phyloP scores from a whole-genome alignment of 2,329 filamentous ascomycete genomes.

The Grosmannia serpens region DNA sequence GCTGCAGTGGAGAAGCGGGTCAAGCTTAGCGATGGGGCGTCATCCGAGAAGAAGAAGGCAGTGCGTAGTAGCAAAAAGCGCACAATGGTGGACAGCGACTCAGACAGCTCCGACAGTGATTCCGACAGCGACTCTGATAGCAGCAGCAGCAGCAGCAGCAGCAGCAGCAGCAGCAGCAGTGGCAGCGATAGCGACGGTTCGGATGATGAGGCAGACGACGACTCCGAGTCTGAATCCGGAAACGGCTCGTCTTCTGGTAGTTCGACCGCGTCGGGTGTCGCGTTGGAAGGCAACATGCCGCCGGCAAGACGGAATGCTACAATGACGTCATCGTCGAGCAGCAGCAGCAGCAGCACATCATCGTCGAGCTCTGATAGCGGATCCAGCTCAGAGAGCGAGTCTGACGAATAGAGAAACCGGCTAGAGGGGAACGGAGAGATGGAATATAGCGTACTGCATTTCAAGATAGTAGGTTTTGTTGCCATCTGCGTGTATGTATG shows the following conservation, averaged over 20 bases:
- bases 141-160: conserved; percentile 9
- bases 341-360: conserved; percentile 2
- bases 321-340: conserved; percentile 6
- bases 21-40: conserved; percentile 33
- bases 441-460: background rate
- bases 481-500: too few relatives aligned
- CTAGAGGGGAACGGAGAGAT: background rate
- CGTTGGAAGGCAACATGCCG: background rate
- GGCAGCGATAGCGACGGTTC: conserved; percentile 21
- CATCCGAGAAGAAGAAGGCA: conserved; percentile 31
- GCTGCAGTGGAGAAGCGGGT: conserved; percentile 24
- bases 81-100: conserved; percentile 25
- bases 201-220: conserved; percentile 11
- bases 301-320: conserved; percentile 11
- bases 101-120: conserved; percentile 19
- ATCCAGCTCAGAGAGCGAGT: background rate
- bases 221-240: background rate
- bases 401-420: background rate
- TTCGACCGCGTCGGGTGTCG: background rate
- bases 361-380: conserved; percentile 6
- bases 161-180: conserved; percentile 7
- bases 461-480: too few relatives aligned
- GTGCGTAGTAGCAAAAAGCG: conserved; percentile 38
- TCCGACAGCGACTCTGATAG: conserved; percentile 18
- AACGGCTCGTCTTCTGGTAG: background rate